phyloP scores from a whole-genome alignment of 2,329 filamentous ascomycete genomes.

The Aspergillus felis region DNA sequence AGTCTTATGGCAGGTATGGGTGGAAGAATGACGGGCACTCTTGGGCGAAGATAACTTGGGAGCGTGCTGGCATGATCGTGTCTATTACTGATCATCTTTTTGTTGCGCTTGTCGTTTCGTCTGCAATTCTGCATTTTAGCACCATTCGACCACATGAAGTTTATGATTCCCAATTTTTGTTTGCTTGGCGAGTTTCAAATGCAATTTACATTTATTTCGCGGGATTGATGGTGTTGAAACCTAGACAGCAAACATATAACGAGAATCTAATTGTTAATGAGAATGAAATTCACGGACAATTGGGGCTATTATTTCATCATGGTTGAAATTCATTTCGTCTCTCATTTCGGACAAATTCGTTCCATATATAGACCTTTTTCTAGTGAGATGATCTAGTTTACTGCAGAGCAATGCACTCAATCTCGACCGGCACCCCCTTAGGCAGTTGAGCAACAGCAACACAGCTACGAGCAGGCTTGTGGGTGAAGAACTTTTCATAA shows the following conservation, averaged over 20 bases:
- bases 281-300: not conserved
- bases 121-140: constrained; percentile 3
- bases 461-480: constrained; percentile 61
- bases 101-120: not conserved
- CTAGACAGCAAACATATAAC: not conserved
- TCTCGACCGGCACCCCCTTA: constrained; percentile 62
- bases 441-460: constrained; percentile 61
- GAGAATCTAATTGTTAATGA: not conserved
- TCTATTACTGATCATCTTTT: constrained; percentile 4
- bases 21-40: constrained; percentile 49
- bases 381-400: constrained; percentile 18
- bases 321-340: not conserved
- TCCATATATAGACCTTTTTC: not conserved
- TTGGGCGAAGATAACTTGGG: constrained; percentile 27
- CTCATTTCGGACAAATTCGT: not conserved
- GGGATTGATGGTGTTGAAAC: not conserved
- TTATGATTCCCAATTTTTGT: constrained; percentile 12
- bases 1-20: constrained; percentile 65
- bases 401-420: constrained; percentile 60
- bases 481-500: constrained; percentile 66
- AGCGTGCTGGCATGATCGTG: constrained; percentile 1
- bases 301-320: not conserved
- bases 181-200: constrained; percentile 1
- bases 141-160: constrained; percentile 7
- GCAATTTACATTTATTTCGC: not conserved